phyloP scores from a whole-genome alignment of 345 rosid species.

The Populus ilicifolia region DNA sequence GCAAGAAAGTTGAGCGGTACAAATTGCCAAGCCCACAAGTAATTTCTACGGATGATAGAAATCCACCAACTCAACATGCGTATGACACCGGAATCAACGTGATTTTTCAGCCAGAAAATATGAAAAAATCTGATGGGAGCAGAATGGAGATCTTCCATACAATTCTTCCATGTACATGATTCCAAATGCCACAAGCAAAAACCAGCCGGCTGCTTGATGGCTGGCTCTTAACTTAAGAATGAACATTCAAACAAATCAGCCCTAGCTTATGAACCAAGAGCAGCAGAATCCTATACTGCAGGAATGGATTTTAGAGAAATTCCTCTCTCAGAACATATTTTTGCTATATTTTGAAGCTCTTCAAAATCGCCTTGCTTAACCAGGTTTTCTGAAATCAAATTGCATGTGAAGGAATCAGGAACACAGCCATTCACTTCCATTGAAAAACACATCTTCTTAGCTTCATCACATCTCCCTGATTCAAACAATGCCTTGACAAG shows the following conservation, averaged over 20 bases:
- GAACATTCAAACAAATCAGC: not conserved
- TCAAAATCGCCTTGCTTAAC: conserved; percentile 21
- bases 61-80: not conserved
- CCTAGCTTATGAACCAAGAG: conserved; percentile 2
- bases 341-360: conserved; percentile 29
- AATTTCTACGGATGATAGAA: not conserved
- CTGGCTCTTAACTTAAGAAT: not conserved
- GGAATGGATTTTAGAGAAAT: conserved; percentile 19
- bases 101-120: not conserved
- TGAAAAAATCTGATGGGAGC: not conserved
- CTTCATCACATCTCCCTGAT: conserved; percentile 53
- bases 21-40: conserved; percentile 5
- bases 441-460: conserved; percentile 46
- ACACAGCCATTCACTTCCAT: conserved; percentile 60
- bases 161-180: not conserved
- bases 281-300: conserved; percentile 3
- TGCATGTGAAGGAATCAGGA: conserved; percentile 54
- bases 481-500: conserved; percentile 53
- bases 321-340: conserved; percentile 21
- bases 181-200: conserved; percentile 1
- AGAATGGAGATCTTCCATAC: not conserved
- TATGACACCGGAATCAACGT: not conserved
- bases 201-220: not conserved
- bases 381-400: conserved; percentile 36
- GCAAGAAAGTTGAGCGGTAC: not conserved